Evolutionary conservation across 228 moss, liverwort and hornwort species (phyloP).

Genomic region (Sphagnum magellanicum): DNA sequence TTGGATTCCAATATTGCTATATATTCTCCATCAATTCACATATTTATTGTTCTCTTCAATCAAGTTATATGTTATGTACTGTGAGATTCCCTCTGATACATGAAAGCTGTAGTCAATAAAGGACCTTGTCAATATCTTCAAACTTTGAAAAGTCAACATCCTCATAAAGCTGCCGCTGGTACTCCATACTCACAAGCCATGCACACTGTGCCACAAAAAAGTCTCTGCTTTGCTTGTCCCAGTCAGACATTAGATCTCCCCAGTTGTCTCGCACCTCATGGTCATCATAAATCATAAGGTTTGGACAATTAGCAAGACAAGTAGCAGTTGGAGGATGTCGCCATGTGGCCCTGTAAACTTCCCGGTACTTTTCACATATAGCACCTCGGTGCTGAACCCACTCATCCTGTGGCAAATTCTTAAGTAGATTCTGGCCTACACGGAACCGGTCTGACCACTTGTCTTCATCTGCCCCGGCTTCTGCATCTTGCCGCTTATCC

Average conservation of each 20-base stretch:
- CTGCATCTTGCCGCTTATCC: slow-evolving; percentile 75
- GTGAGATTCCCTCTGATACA: too few relatives aligned
- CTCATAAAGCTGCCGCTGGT: slow-evolving; percentile 84
- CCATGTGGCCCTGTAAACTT: slow-evolving; percentile 92
- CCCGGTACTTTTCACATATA: slow-evolving; percentile 66
- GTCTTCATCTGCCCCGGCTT: slow-evolving; percentile 40
- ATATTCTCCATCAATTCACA: too few relatives aligned
- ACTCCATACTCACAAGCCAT: slow-evolving; percentile 80
- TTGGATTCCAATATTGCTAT: too few relatives aligned
- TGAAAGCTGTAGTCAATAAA: not conserved
- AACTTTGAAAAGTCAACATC: slow-evolving; percentile 52
- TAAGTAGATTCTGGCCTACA: slow-evolving; percentile 42
- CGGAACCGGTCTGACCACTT: slow-evolving; percentile 88
- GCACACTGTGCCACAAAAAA: slow-evolving; percentile 89
- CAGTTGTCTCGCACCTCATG: slow-evolving; percentile 96
- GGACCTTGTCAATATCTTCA: slow-evolving; percentile 58
- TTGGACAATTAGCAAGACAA: slow-evolving; percentile 88
- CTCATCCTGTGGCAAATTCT: slow-evolving; percentile 17
- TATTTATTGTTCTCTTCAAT: too few relatives aligned
- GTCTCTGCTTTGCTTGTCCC: slow-evolving; percentile 41
- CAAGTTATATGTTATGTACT: too few relatives aligned
- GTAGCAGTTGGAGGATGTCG: slow-evolving; percentile 67
- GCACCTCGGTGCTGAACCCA: slow-evolving; percentile 39
- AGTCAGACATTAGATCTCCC: slow-evolving; percentile 66
- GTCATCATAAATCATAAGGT: slow-evolving; percentile 96